These are phyloP conservation scores for Pleurotus tuber-regium DNA, from an alignment of 768 basidiomycete genomes.

Conservation along the genomic window DNA sequence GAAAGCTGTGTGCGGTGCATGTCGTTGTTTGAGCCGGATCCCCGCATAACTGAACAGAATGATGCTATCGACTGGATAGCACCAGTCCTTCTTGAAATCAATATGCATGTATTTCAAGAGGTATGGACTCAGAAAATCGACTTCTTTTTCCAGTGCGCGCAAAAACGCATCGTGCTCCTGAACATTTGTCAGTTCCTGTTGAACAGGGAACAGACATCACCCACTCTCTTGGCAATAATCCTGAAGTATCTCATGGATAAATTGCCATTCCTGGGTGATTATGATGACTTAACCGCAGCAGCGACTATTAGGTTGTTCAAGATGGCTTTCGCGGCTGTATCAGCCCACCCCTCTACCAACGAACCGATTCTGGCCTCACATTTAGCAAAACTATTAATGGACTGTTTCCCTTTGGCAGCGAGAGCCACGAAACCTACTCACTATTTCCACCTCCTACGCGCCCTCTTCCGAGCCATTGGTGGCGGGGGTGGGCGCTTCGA, in stretches of 20 bases:
- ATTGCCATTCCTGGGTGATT: constrained; percentile 80
- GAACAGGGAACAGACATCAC: constrained; percentile 68
- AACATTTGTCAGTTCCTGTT: constrained; percentile 86
- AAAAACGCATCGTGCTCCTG: constrained; percentile 75
- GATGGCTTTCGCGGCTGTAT: constrained; percentile 89
- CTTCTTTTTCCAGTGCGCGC: constrained; percentile 81
- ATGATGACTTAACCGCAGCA: constrained; percentile 77
- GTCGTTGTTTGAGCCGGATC: constrained; percentile 74
- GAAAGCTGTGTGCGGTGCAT: constrained; percentile 82
- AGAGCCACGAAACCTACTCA: constrained; percentile 88
- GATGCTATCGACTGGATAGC: constrained; percentile 88
- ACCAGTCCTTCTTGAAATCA: constrained; percentile 74
- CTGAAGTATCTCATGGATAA: constrained; percentile 82
- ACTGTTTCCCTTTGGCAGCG: constrained; percentile 91
- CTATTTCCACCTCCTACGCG: constrained; percentile 89
- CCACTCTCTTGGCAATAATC: constrained; percentile 85
- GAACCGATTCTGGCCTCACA: constrained; percentile 94
- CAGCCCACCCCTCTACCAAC: constrained; percentile 66
- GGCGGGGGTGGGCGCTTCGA: constrained; percentile 94
- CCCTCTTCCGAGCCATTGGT: constrained; percentile 90
- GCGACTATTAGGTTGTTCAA: constrained; percentile 92
- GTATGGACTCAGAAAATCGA: constrained; percentile 93
- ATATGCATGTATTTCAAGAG: constrained; percentile 92
- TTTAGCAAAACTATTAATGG: constrained; percentile 90
- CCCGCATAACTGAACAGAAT: constrained; percentile 55